These are phyloP conservation scores for Dendrobium officinale DNA, from an alignment of 106 monocot species.

Conservation along the genomic window DNA sequence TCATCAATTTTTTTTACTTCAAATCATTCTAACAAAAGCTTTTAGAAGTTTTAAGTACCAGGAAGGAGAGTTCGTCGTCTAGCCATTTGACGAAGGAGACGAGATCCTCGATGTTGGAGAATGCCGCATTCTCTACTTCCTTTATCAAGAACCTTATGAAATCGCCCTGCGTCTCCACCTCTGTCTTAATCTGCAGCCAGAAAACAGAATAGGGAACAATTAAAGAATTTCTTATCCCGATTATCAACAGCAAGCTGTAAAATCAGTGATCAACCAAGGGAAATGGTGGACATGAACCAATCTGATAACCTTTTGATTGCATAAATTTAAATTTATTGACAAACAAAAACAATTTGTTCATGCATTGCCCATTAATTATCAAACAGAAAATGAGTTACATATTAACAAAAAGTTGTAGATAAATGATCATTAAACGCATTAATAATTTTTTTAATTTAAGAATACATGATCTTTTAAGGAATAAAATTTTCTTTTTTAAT, in stretches of 20 bases:
- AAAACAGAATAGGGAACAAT: not conserved
- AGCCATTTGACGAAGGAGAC: conserved; percentile 99
- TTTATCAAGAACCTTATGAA: conserved; percentile 79
- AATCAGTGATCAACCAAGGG: no score
- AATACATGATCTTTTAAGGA: no score
- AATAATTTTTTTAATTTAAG: no score
- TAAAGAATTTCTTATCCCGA: not conserved
- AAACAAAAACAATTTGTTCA: no score
- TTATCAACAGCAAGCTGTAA: not conserved
- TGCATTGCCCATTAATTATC: no score
- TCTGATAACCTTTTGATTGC: no score
- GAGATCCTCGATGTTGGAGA: conserved; percentile 81
- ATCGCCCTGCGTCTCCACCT: conserved; percentile 96
- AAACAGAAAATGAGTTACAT: no score
- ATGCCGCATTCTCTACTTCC: conserved; percentile 62
- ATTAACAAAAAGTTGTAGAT: no score
- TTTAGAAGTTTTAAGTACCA: conserved; percentile 29
- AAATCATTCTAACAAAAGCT: not conserved
- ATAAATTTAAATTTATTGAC: no score
- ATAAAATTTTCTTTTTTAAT: no score
- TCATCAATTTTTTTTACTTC: not conserved
- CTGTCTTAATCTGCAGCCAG: conserved; percentile 65
- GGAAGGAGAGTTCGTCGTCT: conserved; percentile 94
- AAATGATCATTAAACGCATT: no score
- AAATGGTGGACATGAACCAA: no score